Percentiles rank a stretch among this genome's conserved stretches.
phyloP scores from a whole-genome alignment of 2,329 filamentous ascomycete species.

The Colletotrichum kahawae region DNA sequence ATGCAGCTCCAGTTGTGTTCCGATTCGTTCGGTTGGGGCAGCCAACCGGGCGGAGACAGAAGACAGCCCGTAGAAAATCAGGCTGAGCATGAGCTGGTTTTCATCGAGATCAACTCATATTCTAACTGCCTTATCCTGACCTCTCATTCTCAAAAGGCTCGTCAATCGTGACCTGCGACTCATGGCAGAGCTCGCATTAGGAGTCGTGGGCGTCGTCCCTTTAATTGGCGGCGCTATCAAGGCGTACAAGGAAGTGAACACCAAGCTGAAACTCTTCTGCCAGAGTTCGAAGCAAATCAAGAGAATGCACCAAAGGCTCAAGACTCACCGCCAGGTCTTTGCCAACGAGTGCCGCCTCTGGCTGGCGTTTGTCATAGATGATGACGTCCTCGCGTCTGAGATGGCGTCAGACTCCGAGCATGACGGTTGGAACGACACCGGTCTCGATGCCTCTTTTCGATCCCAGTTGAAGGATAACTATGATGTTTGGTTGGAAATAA shows the following conservation, averaged over 20 bases:
- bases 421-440: not conserved
- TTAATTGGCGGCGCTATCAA: not conserved
- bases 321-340: not conserved
- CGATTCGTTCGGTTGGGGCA: too few species aligned
- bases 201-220: slow-evolving; percentile 2
- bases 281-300: not conserved
- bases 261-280: not conserved
- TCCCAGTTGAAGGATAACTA: not conserved
- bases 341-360: slow-evolving; percentile 2
- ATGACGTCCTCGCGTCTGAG: not conserved
- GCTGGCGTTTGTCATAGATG: not conserved
- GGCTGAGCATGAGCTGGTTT: too few species aligned
- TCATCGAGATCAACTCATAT: too few species aligned
- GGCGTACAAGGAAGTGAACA: not conserved
- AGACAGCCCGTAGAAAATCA: too few species aligned
- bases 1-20: too few species aligned
- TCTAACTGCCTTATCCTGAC: too few species aligned
- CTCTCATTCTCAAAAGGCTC: too few species aligned
- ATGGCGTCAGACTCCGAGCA: not conserved
- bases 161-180: too few species aligned
- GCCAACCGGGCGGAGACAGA: too few species aligned
- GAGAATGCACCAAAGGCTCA: not conserved
- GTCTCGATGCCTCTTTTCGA: not conserved
- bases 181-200: slow-evolving; percentile 6
- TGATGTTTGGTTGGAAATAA: not conserved